Evolutionary conservation across 805 yeast species (phyloP).

Genomic region (Peterozyma toletana): DNA sequence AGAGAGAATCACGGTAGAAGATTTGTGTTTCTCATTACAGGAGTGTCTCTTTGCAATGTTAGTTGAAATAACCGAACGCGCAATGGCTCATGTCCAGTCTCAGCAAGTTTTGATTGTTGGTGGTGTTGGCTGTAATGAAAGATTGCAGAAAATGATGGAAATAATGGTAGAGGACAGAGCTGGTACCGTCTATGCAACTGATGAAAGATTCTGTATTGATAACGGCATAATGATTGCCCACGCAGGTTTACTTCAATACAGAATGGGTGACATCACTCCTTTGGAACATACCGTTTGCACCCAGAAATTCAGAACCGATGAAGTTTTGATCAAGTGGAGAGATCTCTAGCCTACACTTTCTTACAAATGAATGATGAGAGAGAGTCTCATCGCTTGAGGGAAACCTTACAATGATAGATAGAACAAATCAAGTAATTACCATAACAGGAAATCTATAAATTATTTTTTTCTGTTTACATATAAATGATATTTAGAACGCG

Average conservation of each 20-base stretch:
- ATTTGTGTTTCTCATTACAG: constrained; percentile 87
- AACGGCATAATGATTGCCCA: constrained; percentile 99
- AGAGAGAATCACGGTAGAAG: constrained; percentile 66
- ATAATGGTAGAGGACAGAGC: constrained; percentile 83
- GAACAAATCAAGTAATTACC: no score
- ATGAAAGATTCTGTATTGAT: constrained; percentile 94
- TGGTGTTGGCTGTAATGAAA: constrained; percentile 93
- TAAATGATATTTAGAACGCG: background rate
- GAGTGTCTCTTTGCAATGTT: constrained; percentile 93
- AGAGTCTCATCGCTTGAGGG: no score
- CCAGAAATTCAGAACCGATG: constrained; percentile 92
- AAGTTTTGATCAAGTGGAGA: constrained; percentile 86
- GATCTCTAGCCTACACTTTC: constrained; percentile 34
- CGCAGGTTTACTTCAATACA: constrained; percentile 81
- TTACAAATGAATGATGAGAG: no score
- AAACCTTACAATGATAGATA: no score
- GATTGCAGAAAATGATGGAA: constrained; percentile 96
- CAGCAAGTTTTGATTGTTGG: constrained; percentile 92
- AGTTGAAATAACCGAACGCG: constrained; percentile 95
- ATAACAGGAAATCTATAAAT: no score
- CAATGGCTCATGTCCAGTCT: constrained; percentile 94
- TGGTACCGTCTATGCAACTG: constrained; percentile 91
- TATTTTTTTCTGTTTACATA: no score
- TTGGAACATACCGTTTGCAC: constrained; percentile 77
- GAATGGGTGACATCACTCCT: constrained; percentile 67